Evolutionary conservation across 192 early-diverging fungal species (phyloP), one percentile per base, ranked within the genome.

Genomic region (Funneliformis geosporum): DNA sequence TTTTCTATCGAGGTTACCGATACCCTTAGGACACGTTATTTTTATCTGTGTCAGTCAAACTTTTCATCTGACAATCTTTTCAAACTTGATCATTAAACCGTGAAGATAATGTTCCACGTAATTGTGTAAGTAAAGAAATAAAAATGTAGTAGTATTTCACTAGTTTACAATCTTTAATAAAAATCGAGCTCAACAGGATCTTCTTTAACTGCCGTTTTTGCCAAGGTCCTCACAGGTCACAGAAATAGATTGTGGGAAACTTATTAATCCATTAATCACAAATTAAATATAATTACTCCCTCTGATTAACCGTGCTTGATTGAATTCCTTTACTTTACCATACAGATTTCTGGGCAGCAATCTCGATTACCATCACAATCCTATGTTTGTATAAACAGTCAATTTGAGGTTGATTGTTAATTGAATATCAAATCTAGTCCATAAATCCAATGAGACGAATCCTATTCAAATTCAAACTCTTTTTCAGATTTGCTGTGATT

Each of bases 341-440:
- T 93, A 90, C 87, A 91, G 92, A 92, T 91, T 89, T 91, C 89
- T 91, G 90, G 91, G 90, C 91, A 93, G 91, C 91, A 92, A 92
- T 90, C 90, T 91, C 91, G 90, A 91, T 92, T 89, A 88, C 90
- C 87, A 90, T 92, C 89, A 88, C 90, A 92, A 92, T 91, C 90
- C 89, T 93, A 93, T 93, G 88, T 93, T 93, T 93, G 91, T 91
- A 92, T 92, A 93, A 89, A 93, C 90, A 65, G 27, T 33, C 27
- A 65, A 11, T 91, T 91, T 90, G 90, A 91, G 91, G 89, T 86
- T 88, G 89, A 87, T 87, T 89, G 89, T 89, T 90, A 87, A 88
- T 81, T 82, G 88, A 83, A 79, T 78, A 84, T 80, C 79, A 81
- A 81, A 82, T 46, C 72, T 47, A 70, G 80, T 71, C 39, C 62